Percentiles rank a stretch among this genome's conserved stretches.
Evolutionary conservation across 352 stramenopile species (phyloP).

Genomic region (Phytopythium chamaehyphon): DNA sequence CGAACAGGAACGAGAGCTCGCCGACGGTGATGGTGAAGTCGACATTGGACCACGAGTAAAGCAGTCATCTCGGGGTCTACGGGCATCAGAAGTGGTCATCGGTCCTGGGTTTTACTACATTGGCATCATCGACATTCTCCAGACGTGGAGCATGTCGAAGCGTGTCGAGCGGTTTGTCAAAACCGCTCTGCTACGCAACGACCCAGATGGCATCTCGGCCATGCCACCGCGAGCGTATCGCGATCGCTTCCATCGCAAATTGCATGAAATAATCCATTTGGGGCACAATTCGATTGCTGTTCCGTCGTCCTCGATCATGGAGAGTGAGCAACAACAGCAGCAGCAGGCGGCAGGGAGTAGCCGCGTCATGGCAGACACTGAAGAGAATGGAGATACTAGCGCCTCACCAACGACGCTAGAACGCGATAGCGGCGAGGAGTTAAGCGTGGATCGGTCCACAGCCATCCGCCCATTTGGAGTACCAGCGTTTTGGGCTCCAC

Average conservation of each 20-base stretch:
- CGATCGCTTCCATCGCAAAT: constrained; percentile 61
- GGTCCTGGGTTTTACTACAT: constrained; percentile 86
- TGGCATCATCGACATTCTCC: constrained; percentile 84
- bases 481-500: not conserved
- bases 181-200: constrained; percentile 52
- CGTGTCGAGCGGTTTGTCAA: constrained; percentile 76
- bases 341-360: not conserved
- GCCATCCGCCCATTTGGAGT: constrained; percentile 1
- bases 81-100: constrained; percentile 72
- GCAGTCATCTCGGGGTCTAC: constrained; percentile 60
- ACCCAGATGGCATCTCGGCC: constrained; percentile 70
- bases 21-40: not conserved
- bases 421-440: not conserved
- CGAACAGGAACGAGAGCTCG: constrained; percentile 1
- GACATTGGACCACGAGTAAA: constrained; percentile 23
- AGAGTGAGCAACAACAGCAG: not conserved
- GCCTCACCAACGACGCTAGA: not conserved
- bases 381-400: no score
- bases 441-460: constrained; percentile 1
- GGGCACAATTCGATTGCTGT: constrained; percentile 38
- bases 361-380: not conserved
- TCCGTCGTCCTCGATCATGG: constrained; percentile 6
- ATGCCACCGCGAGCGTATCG: constrained; percentile 67
- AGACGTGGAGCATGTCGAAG: constrained; percentile 76
- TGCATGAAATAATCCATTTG: constrained; percentile 75